Evolutionary conservation across 257 asterid genomes (phyloP), one percentile per base, ranked within the genome.

Genomic region (Solanum commersonii): DNA sequence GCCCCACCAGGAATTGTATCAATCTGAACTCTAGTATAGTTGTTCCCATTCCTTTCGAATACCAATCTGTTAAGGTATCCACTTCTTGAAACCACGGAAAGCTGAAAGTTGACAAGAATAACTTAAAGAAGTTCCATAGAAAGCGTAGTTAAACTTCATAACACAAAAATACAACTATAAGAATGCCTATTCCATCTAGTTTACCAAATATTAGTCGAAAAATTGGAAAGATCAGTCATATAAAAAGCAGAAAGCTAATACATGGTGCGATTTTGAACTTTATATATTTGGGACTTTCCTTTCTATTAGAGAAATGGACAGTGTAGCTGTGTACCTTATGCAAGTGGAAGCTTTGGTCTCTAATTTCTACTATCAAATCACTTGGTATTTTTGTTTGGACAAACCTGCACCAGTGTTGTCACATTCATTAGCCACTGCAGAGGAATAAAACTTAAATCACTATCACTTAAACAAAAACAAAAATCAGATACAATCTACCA

Each of bases 41-140:
- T 40, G 52, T 29, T n/a, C 44, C 89, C 84, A 38, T 40, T 84
- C 42, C 71, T 88, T 68, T 83, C 85, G 35, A 72, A 56, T 44
- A 77, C 89, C 68, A 88, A 74, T 89, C 87, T 83, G 18, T 87
- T 88, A 60, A 88, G 25, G 70, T 87, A 89, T 59, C 89, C 89
- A 88, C 93, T 91, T 89, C 88, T 89, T 86, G 89, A 86, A 83
- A 88, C 87, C 90, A 89, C 42, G 22, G 90, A 84, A 35, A 89
- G 68, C 90, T 88, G 90, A 65, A 33, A 77, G 44, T 84, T 79
- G 89, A 68, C 81, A 42, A 56, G 37, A 34, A 85, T 27, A 25
- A 65, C 37, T 71, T 29, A 15, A 70, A 82, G 56, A 82, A 16
- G 68, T 44, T 44, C 85, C 85, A 79, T 12, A 29, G 70, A 49